Evolutionary conservation across 2,329 filamentous ascomycete species (phyloP), one percentile per base, ranked within the genome.

Genomic region (Cercospora sojina): DNA sequence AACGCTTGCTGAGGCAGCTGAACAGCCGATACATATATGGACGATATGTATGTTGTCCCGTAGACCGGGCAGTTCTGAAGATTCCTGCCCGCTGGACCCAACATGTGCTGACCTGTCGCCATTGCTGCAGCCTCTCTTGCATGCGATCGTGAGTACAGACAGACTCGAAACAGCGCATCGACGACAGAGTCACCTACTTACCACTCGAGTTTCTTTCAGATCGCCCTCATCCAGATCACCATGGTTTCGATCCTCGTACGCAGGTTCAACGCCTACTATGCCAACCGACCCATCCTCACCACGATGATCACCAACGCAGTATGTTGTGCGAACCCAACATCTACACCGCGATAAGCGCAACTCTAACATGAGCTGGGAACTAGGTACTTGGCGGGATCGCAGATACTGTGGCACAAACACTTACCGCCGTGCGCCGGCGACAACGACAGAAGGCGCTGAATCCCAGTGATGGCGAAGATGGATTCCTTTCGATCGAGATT

Each of bases 251-350:
- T 95, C 71, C 83, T 99, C 64, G 89, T 90, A 55, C 87, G 91
- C 74, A 91, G 92, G 77, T 99, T 96, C 85, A 97, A 97, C 81
- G 86, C 88, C 72, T 97, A 96, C 83, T 99, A 98, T 86, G 90
- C 92, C 72, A 89, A 93, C 77, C 91, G 91, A 76, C 95, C 94
- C 91, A 91, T 99, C 49, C 87, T 99, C 75, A 99, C 95, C 69
- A 99, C 96, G 80, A 99, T 99, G 94, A 92, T 97, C 77, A 97
- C 94, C 78, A 99, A 99, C 82, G 91, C 95, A 72, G 90, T 90
- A 87, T 77, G 86, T 78, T 62, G n/a, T 20, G 25, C 60, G 49
- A 71, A 51, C 58, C 67, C 62, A 69, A 64, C 55, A 27, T 62
- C 41, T 53, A 23, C 43, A 55, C 16, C n/a, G 20, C 57, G 47